A percentile compares a stretch with the other conserved stretches of the same genome.
Conservation (phyloP, 2,329 filamentous ascomycete species). For the Nothophaeocryptopus gaeumannii region DNA sequence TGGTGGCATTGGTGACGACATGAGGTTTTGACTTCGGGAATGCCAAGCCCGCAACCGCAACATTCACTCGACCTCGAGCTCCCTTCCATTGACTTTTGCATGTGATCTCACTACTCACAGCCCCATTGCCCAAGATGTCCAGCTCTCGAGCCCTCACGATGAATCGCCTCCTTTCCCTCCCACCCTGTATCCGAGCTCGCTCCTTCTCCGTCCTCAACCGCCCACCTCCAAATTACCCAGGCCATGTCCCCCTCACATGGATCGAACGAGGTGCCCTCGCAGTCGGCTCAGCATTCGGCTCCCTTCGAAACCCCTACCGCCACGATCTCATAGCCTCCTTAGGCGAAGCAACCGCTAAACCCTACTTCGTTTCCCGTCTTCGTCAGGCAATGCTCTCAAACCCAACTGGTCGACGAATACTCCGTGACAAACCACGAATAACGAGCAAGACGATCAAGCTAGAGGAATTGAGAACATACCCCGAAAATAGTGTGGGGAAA, state of each 20-base stretch:
- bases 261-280: constrained; percentile 73
- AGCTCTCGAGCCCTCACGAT: not conserved
- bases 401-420: constrained; percentile 82
- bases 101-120: not conserved
- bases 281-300: constrained; percentile 58
- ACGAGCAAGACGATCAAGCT: constrained; percentile 70
- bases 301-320: constrained; percentile 71
- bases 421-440: constrained; percentile 84
- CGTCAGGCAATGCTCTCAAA: constrained; percentile 85
- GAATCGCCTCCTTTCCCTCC: constrained; percentile 27
- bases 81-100: not conserved
- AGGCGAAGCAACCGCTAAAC: constrained; percentile 91
- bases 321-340: constrained; percentile 89
- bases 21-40: not conserved
- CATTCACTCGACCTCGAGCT: not conserved
- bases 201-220: constrained; percentile 80
- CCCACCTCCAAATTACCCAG: constrained; percentile 81
- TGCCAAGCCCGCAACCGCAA: not conserved
- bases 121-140: not conserved
- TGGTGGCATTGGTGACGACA: no score
- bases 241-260: constrained; percentile 82
- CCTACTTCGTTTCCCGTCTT: constrained; percentile 90
- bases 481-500: constrained; percentile 70
- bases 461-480: constrained; percentile 67
- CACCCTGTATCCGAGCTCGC: constrained; percentile 39